Conservation (phyloP, 2,329 filamentous ascomycete genomes). For the Phaeosphaeriaceae sp. region DNA sequence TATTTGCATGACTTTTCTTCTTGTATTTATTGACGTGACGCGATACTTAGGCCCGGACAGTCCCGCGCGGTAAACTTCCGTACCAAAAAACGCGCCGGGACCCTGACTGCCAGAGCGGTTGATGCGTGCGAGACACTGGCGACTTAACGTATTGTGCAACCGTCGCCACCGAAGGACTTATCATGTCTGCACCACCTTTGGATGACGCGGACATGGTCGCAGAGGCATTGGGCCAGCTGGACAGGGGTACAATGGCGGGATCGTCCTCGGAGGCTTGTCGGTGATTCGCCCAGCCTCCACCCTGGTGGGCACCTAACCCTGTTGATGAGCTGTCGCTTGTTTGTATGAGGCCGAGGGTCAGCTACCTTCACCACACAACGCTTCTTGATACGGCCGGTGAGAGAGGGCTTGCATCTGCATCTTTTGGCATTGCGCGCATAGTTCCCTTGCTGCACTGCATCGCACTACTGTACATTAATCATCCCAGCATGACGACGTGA, state of each 20-base stretch:
- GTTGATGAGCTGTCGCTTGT: slow-evolving; percentile 11
- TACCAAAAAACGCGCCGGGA: neutral
- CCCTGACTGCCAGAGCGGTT: neutral
- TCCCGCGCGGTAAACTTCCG: neutral
- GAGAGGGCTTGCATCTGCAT: slow-evolving; percentile 20
- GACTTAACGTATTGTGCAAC: neutral
- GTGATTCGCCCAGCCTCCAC: slow-evolving; percentile 23
- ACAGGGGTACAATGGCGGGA: slow-evolving; percentile 5
- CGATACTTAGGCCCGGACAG: neutral
- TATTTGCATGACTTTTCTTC: neutral
- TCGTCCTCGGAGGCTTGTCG: neutral
- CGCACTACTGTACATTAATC: slow-evolving; percentile 16
- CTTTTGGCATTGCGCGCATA: slow-evolving; percentile 26
- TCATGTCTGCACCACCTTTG: neutral
- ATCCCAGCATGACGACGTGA: slow-evolving; percentile 26
- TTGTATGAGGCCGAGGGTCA: slow-evolving; percentile 16
- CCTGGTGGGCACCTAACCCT: neutral
- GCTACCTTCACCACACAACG: slow-evolving; percentile 28
- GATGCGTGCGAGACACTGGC: neutral
- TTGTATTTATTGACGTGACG: neutral
- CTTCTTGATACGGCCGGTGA: slow-evolving; percentile 23
- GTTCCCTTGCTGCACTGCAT: slow-evolving; percentile 17
- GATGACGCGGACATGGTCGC: slow-evolving; percentile 7
- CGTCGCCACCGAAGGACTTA: neutral
- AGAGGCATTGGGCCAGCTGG: slow-evolving; percentile 2